These are phyloP conservation scores for Stemphylium lycopersici DNA, from an alignment of 2,329 filamentous ascomycete genomes.

Conservation along the genomic window DNA sequence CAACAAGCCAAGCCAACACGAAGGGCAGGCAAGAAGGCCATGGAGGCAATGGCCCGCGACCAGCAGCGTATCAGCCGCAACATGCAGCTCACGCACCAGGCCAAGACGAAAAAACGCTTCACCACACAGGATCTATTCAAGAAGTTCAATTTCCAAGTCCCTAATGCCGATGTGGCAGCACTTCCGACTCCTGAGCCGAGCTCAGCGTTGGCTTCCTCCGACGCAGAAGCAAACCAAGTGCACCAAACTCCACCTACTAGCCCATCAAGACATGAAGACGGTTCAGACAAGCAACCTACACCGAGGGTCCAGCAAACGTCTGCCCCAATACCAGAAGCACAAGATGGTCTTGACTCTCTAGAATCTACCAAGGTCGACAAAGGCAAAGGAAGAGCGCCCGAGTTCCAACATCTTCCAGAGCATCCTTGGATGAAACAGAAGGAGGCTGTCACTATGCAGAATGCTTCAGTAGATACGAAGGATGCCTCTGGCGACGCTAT, in stretches of 20 bases:
- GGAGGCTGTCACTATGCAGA: slow-evolving; percentile 20
- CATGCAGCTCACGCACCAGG: slow-evolving; percentile 89
- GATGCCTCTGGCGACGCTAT: slow-evolving; percentile 15
- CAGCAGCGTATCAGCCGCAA: slow-evolving; percentile 89
- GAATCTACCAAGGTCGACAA: slow-evolving; percentile 56
- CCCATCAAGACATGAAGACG: slow-evolving; percentile 41
- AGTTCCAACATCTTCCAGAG: slow-evolving; percentile 43
- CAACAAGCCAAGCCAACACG: slow-evolving; percentile 73
- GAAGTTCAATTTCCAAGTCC: slow-evolving; percentile 74
- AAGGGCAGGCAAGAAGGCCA: slow-evolving; percentile 91
- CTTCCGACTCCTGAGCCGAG: slow-evolving; percentile 48
- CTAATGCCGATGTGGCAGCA: slow-evolving; percentile 16
- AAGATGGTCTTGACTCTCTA: slow-evolving; percentile 7
- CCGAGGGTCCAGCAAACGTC: slow-evolving; percentile 2
- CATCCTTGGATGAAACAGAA: slow-evolving; percentile 31
- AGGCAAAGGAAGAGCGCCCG: slow-evolving; percentile 65
- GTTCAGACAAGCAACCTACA: slow-evolving; percentile 6
- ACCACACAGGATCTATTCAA: slow-evolving; percentile 82
- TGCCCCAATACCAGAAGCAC: slow-evolving; percentile 2
- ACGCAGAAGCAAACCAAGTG: slow-evolving; percentile 53
- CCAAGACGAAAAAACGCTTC: slow-evolving; percentile 86
- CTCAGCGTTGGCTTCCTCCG: slow-evolving; percentile 65
- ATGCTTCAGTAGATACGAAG: slow-evolving; percentile 15
- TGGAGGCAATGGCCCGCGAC: slow-evolving; percentile 94
- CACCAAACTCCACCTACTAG: slow-evolving; percentile 54